Percentiles rank a stretch among this genome's conserved stretches.
These are phyloP conservation scores for Coffea eugenioides DNA, from an alignment of 257 asterid genomes.

Conservation along the genomic window DNA sequence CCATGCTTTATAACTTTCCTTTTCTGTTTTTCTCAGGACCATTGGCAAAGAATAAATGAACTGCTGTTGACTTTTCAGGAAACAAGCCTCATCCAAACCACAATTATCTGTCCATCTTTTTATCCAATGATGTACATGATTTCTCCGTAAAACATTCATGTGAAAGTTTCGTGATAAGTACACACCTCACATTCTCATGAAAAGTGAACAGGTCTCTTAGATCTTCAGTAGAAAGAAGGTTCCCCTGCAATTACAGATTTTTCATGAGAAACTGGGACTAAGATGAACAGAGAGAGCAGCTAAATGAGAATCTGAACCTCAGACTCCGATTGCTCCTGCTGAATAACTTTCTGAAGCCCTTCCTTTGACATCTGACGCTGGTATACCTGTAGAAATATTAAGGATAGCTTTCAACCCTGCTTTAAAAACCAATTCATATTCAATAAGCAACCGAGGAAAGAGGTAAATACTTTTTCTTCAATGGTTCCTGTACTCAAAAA, in stretches of 20 bases:
- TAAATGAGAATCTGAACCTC: constrained; percentile 51
- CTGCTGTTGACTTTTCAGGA: neutral
- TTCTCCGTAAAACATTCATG: neutral
- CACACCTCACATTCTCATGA: constrained; percentile 71
- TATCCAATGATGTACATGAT: neutral
- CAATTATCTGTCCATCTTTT: neutral
- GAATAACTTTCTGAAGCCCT: constrained; percentile 94
- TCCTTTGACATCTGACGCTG: constrained; percentile 99
- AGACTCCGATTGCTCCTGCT: constrained; percentile 67
- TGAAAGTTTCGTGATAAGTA: constrained; percentile 18
- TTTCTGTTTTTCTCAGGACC: neutral
- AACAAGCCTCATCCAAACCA: neutral
- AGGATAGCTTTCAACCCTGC: neutral
- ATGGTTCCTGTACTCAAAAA: constrained; percentile 95
- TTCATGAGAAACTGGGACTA: constrained; percentile 15
- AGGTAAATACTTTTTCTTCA: constrained; percentile 75
- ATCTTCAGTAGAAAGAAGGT: constrained; percentile 83
- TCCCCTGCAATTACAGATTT: constrained; percentile 56
- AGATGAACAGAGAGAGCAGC: constrained; percentile 15
- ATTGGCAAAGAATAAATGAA: neutral
- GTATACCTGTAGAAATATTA: constrained; percentile 58
- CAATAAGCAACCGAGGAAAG: constrained; percentile 9
- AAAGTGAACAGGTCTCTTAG: constrained; percentile 87
- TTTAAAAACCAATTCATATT: constrained; percentile 2
- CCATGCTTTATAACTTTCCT: neutral